phyloP scores from a whole-genome alignment of 257 asterid genomes.

The Salvia rosmarinus region DNA sequence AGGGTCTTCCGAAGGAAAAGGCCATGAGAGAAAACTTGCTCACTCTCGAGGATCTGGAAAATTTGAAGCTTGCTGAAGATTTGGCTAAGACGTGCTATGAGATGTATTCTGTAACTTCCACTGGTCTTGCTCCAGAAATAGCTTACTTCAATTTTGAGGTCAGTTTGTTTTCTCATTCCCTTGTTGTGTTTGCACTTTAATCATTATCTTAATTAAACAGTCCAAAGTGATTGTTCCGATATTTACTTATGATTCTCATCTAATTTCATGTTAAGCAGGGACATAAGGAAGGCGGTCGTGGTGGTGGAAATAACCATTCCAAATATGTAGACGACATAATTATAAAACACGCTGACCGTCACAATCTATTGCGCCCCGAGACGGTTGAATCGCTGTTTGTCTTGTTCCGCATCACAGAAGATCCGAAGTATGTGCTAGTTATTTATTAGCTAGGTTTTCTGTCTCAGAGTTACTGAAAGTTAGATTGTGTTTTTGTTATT shows the following conservation, averaged over 20 bases:
- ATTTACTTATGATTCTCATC: slow-evolving; percentile 24
- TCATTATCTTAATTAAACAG: neutral
- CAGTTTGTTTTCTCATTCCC: slow-evolving; percentile 26
- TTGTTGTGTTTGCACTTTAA: slow-evolving; percentile 8
- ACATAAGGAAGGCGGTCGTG: slow-evolving; percentile 57
- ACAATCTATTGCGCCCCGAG: slow-evolving; percentile 97
- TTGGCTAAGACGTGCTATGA: slow-evolving; percentile 81
- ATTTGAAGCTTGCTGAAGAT: slow-evolving; percentile 94
- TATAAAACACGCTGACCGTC: slow-evolving; percentile 85
- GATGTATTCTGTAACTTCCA: slow-evolving; percentile 83
- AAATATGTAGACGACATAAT: slow-evolving; percentile 75
- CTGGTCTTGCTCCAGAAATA: slow-evolving; percentile 97
- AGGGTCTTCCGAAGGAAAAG: slow-evolving; percentile 71
- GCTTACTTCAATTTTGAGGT: slow-evolving; percentile 85
- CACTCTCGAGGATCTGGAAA: slow-evolving; percentile 83
- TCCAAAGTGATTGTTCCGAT: slow-evolving; percentile 15
- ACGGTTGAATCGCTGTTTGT: slow-evolving; percentile 88
- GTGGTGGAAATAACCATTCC: slow-evolving; percentile 78
- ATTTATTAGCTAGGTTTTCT: neutral
- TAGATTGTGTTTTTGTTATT: neutral
- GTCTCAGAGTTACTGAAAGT: slow-evolving; percentile 9
- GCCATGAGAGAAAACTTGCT: slow-evolving; percentile 76
- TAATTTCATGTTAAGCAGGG: slow-evolving; percentile 58
- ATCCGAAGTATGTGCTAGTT: slow-evolving; percentile 66
- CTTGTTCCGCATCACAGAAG: slow-evolving; percentile 90